Percentiles rank a stretch among this genome's conserved stretches.
Conservation (phyloP, 805 yeast species). For the Hanseniaspora valbyensis region DNA sequence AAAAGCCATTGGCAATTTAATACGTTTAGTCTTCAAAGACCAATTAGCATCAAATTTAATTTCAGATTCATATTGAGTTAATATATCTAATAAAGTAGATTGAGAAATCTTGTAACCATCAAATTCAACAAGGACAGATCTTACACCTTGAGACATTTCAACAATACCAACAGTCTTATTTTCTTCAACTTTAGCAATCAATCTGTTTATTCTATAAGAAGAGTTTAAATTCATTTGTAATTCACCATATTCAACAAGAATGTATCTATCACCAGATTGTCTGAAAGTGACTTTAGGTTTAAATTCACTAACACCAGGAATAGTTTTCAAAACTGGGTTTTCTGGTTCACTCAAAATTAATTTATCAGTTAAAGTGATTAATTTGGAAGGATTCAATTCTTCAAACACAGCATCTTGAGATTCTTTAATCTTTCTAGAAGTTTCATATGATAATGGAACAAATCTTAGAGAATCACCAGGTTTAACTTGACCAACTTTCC, state of each 20-base stretch:
- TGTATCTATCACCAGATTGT: conserved; percentile 94
- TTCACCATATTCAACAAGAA: conserved; percentile 88
- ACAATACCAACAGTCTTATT: conserved; percentile 67
- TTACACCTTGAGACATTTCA: conserved; percentile 95
- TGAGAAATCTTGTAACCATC: conserved; percentile 57
- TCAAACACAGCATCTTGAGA: conserved; percentile 49
- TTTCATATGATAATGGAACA: conserved; percentile 59
- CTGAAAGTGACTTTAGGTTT: conserved; percentile 74
- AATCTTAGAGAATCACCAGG: conserved; percentile 84
- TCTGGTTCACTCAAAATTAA: conserved; percentile 38
- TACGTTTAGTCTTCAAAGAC: conserved; percentile 72
- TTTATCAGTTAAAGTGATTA: conserved; percentile 27
- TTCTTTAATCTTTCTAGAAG: conserved; percentile 54
- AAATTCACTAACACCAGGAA: conserved; percentile 36
- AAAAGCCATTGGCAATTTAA: conserved; percentile 90
- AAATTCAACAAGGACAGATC: conserved; percentile 84
- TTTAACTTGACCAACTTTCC: conserved; percentile 96
- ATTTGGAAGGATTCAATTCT: conserved; percentile 16
- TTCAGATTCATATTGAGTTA: conserved; percentile 66
- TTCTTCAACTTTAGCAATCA: conserved; percentile 59
- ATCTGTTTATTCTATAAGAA: conserved; percentile 72
- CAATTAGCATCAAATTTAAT: conserved; percentile 66
- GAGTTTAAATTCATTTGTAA: conserved; percentile 73
- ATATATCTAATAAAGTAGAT: conserved; percentile 45
- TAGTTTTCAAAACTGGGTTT: conserved; percentile 55